Evolutionary conservation across 2,329 filamentous ascomycete species (phyloP).

Genomic region (Teratosphaeria zuluensis): DNA sequence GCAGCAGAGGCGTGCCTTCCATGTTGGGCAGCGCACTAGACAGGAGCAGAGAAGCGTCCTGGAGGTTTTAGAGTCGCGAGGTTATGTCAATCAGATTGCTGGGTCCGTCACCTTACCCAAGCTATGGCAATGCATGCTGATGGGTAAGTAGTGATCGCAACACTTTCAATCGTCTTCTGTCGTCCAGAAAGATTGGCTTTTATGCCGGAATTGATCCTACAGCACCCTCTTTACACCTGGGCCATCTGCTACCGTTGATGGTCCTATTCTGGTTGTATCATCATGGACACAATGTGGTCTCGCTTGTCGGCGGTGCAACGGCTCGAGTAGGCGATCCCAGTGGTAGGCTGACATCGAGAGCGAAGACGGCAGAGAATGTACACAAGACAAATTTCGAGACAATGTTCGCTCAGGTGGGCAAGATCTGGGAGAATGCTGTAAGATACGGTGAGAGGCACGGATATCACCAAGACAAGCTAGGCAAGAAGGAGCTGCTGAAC

Average conservation of each 20-base stretch:
- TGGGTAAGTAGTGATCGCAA: constrained; percentile 31
- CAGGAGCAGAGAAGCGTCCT: constrained; percentile 29
- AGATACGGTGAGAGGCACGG: constrained; percentile 55
- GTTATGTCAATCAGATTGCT: constrained; percentile 63
- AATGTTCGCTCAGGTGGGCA: constrained; percentile 60
- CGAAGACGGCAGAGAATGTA: constrained; percentile 41
- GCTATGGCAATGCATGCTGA: background rate
- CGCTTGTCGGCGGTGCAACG: constrained; percentile 55
- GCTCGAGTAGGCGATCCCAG: constrained; percentile 72
- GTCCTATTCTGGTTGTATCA: constrained; percentile 76
- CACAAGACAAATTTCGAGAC: constrained; percentile 56
- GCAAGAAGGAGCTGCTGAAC: constrained; percentile 61
- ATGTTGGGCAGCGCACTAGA: background rate
- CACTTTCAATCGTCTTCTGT: constrained; percentile 55
- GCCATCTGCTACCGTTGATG: constrained; percentile 74
- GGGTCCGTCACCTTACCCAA: constrained; percentile 44
- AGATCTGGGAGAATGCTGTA: constrained; percentile 66
- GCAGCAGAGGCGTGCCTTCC: background rate
- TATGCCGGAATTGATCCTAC: constrained; percentile 81
- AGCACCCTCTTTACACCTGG: constrained; percentile 67
- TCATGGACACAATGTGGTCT: constrained; percentile 59
- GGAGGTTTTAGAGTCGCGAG: constrained; percentile 59
- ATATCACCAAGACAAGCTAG: constrained; percentile 48
- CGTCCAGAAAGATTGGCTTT: constrained; percentile 55
- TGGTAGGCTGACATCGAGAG: constrained; percentile 54